Evolutionary conservation across 306 rosid species (phyloP).

Genomic region (Mimosa bimucronata): DNA sequence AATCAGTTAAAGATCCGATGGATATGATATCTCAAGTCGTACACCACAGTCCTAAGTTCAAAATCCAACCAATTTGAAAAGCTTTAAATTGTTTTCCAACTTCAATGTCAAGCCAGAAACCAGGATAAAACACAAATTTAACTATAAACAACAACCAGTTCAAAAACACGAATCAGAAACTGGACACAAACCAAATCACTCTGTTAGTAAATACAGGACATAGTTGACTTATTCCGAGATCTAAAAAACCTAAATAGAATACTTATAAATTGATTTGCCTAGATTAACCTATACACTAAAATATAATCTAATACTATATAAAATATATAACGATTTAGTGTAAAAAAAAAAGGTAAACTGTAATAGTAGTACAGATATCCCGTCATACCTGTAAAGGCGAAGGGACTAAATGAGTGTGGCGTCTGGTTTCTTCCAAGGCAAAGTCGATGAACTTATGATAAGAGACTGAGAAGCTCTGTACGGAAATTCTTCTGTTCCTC

Average conservation of each 20-base stretch:
- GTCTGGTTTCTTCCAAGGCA: constrained; percentile 53
- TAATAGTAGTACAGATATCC: background rate
- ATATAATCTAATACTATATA: too few species aligned
- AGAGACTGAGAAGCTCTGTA: constrained; percentile 30
- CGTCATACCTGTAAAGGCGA: constrained; percentile 49
- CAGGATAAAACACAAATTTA: background rate
- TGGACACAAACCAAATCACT: too few species aligned
- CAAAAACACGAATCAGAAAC: background rate
- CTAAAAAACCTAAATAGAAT: too few species aligned
- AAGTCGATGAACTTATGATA: constrained; percentile 50
- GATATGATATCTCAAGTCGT: background rate
- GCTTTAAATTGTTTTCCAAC: background rate
- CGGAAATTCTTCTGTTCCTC: background rate
- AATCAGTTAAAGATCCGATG: background rate
- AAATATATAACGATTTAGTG: too few species aligned
- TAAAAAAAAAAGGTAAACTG: too few species aligned
- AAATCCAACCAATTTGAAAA: background rate
- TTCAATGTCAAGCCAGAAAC: background rate
- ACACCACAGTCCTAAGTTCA: background rate
- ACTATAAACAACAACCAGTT: background rate
- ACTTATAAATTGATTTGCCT: too few species aligned
- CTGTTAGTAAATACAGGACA: too few species aligned
- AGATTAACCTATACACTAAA: too few species aligned
- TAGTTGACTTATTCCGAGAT: too few species aligned
- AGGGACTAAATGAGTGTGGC: constrained; percentile 43